Base-by-base conservation (phyloP, 148 eudicot species). In the Limonium bicolor region DNA sequence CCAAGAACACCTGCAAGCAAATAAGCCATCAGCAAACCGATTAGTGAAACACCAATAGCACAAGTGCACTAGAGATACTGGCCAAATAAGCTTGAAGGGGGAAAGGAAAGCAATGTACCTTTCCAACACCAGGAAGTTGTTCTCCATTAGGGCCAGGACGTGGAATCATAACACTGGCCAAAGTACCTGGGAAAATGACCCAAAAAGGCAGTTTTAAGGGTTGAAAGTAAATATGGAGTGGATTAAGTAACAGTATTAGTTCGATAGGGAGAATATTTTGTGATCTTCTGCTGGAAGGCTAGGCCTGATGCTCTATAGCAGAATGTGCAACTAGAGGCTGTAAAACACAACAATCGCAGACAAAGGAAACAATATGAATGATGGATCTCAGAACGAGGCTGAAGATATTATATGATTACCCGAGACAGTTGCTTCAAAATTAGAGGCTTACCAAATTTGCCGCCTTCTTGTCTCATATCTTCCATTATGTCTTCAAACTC, bases 71-170 rank as follows among this genome's bases (percentile, higher is more conserved):
- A 4, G 11, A 31, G 15, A 5, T n/a, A n/a, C n/a, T n/a, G n/a
- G n/a, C n/a, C n/a, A n/a, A n/a, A 12, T 10, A 38, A 15, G 7
- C 5, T 22, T 8, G 21, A 16, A 27, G 28, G 7, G 4, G n/a
- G 2, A 29, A 0, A 26, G 7, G 17, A 36, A 10, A 9, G 12
- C 20, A 20, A 19, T 13, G 56, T 75, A 88, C 97, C 97, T 84
- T 90, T 59, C 97, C 97, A 39, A 84, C 75, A 40, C 97, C 95
- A 57, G 93, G 82, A 24, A 60, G 35, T 27, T 48, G 72, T 70
- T 77, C 97, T 11, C 82, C 93, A 25, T 64, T 66, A 19, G 88
- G 77, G 25, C 60, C 64, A 7, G 97, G 97, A 25, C 97, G 79
- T 6, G 97, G 97, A 40, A 90, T 80, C 50, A 75, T 73, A 39